Conservation (phyloP, 2,329 filamentous ascomycete species). For the Alternaria dauci region DNA sequence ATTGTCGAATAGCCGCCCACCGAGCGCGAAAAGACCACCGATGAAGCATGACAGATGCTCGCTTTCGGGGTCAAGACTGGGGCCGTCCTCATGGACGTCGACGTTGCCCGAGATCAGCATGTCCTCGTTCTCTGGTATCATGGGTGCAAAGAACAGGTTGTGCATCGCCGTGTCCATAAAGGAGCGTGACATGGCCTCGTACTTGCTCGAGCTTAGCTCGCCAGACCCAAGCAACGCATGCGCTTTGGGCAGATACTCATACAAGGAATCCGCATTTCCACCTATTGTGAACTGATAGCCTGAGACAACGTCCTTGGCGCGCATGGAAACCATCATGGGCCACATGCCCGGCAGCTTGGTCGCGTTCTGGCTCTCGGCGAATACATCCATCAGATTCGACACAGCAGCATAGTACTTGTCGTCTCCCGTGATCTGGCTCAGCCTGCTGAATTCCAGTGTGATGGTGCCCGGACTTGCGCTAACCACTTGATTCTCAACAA, state of each 20-base stretch:
- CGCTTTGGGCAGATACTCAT: slow-evolving; percentile 51
- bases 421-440: slow-evolving; percentile 49
- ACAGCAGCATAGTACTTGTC: slow-evolving; percentile 50
- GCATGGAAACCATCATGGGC: slow-evolving; percentile 51
- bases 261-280: slow-evolving; percentile 49
- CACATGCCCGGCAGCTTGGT: slow-evolving; percentile 50
- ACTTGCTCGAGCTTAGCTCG: slow-evolving; percentile 58
- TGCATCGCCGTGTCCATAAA: slow-evolving; percentile 57
- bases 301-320: slow-evolving; percentile 36
- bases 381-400: slow-evolving; percentile 41
- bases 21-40: slow-evolving; percentile 69
- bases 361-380: slow-evolving; percentile 42
- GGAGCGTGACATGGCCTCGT: slow-evolving; percentile 63
- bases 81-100: slow-evolving; percentile 20
- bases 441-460: slow-evolving; percentile 51
- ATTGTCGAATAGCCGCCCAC: slow-evolving; percentile 63
- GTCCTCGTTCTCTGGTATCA: slow-evolving; percentile 39
- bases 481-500: slow-evolving; percentile 52
- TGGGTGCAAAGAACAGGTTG: slow-evolving; percentile 60
- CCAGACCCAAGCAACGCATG: slow-evolving; percentile 50
- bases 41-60: slow-evolving; percentile 68
- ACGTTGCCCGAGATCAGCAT: slow-evolving; percentile 51
- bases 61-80: slow-evolving; percentile 57
- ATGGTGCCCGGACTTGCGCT: slow-evolving; percentile 59
- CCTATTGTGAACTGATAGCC: slow-evolving; percentile 48